These are phyloP conservation scores for Hygrocybe punicea DNA, from an alignment of 768 basidiomycete genomes.

Conservation along the genomic window DNA sequence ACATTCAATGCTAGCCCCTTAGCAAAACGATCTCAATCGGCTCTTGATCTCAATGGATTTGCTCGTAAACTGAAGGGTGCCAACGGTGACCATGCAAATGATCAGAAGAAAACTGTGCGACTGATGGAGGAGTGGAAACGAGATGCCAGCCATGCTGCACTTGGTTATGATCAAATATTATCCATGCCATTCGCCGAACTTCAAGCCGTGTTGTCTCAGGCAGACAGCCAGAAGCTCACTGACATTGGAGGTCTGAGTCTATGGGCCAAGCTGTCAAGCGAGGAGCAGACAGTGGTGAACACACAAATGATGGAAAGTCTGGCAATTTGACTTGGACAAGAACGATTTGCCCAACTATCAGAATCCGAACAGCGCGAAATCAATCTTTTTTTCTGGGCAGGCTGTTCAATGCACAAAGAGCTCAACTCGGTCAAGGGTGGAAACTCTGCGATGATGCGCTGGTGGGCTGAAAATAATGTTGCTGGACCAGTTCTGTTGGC, in stretches of 20 bases:
- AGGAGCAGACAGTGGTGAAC: constrained; percentile 18
- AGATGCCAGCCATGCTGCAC: constrained; percentile 7
- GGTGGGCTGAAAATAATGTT: constrained; percentile 4
- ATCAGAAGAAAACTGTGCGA: constrained; percentile 17
- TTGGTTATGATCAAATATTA: constrained; percentile 15
- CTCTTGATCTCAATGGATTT: background rate
- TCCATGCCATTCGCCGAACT: constrained; percentile 13
- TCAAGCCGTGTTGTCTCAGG: constrained; percentile 14
- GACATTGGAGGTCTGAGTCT: constrained; percentile 23
- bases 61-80: constrained; percentile 17
- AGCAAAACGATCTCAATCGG: background rate
- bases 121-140: constrained; percentile 17
- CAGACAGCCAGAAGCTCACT: constrained; percentile 20
- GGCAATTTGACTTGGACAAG: constrained; percentile 18
- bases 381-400: constrained; percentile 34
- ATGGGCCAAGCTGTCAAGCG: constrained; percentile 23
- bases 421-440: constrained; percentile 34
- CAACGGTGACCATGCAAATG: constrained; percentile 25
- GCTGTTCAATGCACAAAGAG: constrained; percentile 42
- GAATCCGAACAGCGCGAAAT: constrained; percentile 13
- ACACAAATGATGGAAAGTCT: constrained; percentile 15
- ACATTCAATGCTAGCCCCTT: constrained; percentile 3
- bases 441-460: constrained; percentile 21
- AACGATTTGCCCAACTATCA: constrained; percentile 18
- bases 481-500: constrained; percentile 1